Conservation (phyloP, 768 basidiomycete species). For the Tricholoma terreum region DNA sequence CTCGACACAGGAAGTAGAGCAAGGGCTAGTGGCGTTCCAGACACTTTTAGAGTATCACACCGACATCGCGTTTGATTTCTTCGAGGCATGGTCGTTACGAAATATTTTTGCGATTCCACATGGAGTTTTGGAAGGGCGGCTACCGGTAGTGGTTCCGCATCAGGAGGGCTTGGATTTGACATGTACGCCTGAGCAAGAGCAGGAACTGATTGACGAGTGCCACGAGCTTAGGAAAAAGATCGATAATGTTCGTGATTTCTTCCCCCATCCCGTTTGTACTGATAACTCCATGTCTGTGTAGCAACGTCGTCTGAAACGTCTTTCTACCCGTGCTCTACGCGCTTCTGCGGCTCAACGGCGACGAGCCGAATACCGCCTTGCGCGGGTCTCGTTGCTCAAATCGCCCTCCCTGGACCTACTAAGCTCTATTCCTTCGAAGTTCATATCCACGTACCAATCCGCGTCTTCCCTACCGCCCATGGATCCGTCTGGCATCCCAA, state of each 20-base stretch:
- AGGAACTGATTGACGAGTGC: constrained; percentile 62
- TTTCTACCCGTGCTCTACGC: constrained; percentile 52
- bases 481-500: constrained; percentile 33
- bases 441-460: constrained; percentile 43
- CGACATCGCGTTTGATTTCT: constrained; percentile 88
- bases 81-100: constrained; percentile 85
- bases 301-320: constrained; percentile 65
- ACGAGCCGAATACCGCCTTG: constrained; percentile 43
- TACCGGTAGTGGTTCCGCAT: constrained; percentile 73
- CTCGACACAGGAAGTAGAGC: constrained; percentile 66
- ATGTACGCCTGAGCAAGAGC: constrained; percentile 52
- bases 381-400: constrained; percentile 42
- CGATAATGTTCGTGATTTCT: constrained; percentile 49
- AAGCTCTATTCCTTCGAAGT: constrained; percentile 35
- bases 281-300: constrained; percentile 24
- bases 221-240: constrained; percentile 64
- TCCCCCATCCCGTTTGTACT: background rate
- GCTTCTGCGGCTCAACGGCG: constrained; percentile 42
- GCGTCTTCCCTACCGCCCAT: constrained; percentile 50
- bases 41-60: constrained; percentile 86
- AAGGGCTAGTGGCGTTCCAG: constrained; percentile 83
- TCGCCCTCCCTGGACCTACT: constrained; percentile 39
- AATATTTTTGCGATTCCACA: constrained; percentile 82
- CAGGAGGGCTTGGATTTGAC: constrained; percentile 71
- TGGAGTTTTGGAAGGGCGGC: constrained; percentile 26